Conservation (phyloP, 2,329 filamentous ascomycete species). For the Pyricularia sp. region DNA sequence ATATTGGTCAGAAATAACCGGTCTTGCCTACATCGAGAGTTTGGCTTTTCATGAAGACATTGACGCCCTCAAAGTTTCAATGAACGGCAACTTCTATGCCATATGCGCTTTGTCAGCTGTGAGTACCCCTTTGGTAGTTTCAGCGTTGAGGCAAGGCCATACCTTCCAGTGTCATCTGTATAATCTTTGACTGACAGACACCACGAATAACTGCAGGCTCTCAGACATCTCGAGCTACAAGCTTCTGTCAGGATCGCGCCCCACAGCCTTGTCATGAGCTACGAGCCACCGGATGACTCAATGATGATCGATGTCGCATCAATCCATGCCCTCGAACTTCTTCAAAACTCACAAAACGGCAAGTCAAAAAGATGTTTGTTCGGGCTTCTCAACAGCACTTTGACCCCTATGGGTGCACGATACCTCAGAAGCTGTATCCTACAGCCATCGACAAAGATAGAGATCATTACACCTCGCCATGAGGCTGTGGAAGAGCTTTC, state of each 20-base stretch:
- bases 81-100: constrained; percentile 78
- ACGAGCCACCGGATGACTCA: constrained; percentile 78
- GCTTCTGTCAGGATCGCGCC: constrained; percentile 59
- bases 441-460: constrained; percentile 69
- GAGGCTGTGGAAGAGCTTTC: constrained; percentile 78
- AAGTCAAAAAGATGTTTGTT: constrained; percentile 79
- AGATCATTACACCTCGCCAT: constrained; percentile 60
- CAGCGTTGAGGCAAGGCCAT: neutral
- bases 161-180: neutral
- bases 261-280: constrained; percentile 79
- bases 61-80: constrained; percentile 69
- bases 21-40: constrained; percentile 67
- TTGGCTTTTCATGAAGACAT: constrained; percentile 75
- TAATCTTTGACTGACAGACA: neutral
- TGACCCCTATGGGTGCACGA: constrained; percentile 81
- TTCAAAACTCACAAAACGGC: constrained; percentile 72
- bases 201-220: constrained; percentile 38
- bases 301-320: constrained; percentile 95
- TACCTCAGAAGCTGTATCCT: constrained; percentile 78
- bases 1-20: constrained; percentile 73
- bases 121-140: constrained; percentile 20
- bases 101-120: constrained; percentile 81
- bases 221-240: constrained; percentile 71
- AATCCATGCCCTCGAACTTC: constrained; percentile 76
- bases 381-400: constrained; percentile 74